Conservation (phyloP, 345 rosid genomes). For the Firmiana major region DNA sequence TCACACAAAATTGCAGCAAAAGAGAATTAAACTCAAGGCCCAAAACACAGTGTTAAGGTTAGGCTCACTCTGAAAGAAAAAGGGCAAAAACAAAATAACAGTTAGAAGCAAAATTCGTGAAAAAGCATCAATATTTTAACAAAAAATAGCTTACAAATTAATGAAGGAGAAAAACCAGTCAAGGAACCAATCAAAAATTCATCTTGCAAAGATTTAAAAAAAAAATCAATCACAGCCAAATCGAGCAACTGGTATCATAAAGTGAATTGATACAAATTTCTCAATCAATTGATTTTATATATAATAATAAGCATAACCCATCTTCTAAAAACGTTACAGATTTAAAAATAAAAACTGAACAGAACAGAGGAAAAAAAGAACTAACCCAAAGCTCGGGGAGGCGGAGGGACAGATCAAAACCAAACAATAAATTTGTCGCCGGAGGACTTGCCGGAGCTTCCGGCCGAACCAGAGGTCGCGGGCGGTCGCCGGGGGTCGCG, state of each 20-base stretch:
- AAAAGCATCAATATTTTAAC: background rate
- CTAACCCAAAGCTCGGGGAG: too few relatives aligned
- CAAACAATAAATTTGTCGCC: too few relatives aligned
- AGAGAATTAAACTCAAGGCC: constrained; percentile 4
- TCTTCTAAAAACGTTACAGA: too few relatives aligned
- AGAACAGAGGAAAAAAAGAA: too few relatives aligned
- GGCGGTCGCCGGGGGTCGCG: too few relatives aligned
- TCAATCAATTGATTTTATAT: too few relatives aligned
- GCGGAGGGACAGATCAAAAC: too few relatives aligned
- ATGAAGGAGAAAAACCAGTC: background rate
- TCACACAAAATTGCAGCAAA: constrained; percentile 1
- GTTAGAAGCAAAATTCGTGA: constrained; percentile 3
- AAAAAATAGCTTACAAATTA: background rate
- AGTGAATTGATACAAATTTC: too few relatives aligned
- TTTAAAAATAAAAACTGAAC: too few relatives aligned
- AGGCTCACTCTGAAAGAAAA: background rate
- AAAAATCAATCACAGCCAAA: constrained; percentile 1
- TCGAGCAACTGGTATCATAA: background rate
- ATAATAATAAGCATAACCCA: too few relatives aligned
- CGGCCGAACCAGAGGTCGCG: too few relatives aligned
- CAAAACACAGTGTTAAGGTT: background rate
- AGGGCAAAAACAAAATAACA: background rate
- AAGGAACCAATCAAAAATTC: constrained; percentile 2
- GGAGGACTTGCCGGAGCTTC: too few relatives aligned
- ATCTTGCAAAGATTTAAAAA: background rate